Percentiles rank a stretch among this genome's conserved stretches.
Evolutionary conservation across 208 protist genomes (phyloP).

Genomic region (Acanthamoeba royreba): DNA sequence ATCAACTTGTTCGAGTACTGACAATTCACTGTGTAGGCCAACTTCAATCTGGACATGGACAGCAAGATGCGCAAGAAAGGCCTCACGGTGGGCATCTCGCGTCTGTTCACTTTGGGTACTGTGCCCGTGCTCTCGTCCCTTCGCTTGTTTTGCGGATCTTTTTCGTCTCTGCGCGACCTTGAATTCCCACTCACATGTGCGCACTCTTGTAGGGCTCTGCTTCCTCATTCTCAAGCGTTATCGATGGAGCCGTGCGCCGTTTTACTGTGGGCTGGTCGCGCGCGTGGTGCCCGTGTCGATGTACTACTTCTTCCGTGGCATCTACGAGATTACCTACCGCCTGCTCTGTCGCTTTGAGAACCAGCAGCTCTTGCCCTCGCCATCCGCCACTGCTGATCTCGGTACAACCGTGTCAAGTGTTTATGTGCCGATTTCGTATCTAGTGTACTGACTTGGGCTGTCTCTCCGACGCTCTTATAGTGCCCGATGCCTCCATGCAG

Average conservation of each 20-base stretch:
- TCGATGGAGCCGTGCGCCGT: neutral
- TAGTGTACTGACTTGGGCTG: neutral
- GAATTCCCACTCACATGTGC: neutral
- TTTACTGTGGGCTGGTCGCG: neutral
- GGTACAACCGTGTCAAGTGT: neutral
- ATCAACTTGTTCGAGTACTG: neutral
- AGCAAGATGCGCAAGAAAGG: neutral
- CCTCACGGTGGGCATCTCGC: neutral
- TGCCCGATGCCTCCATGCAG: neutral
- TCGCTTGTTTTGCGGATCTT: neutral
- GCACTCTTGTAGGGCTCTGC: neutral
- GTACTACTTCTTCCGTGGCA: conserved; percentile 16
- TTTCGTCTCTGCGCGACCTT: neutral
- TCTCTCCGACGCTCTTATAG: neutral
- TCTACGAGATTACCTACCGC: neutral
- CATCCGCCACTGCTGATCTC: neutral
- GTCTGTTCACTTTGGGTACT: neutral
- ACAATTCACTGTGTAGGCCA: neutral
- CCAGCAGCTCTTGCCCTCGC: neutral
- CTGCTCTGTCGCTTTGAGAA: neutral
- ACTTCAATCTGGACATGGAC: neutral
- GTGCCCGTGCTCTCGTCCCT: neutral
- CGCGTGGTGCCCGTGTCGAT: neutral
- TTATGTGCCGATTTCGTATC: neutral
- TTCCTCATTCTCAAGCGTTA: neutral